Base-by-base conservation (phyloP, 768 basidiomycete genomes). In the Inosperma sp. region DNA sequence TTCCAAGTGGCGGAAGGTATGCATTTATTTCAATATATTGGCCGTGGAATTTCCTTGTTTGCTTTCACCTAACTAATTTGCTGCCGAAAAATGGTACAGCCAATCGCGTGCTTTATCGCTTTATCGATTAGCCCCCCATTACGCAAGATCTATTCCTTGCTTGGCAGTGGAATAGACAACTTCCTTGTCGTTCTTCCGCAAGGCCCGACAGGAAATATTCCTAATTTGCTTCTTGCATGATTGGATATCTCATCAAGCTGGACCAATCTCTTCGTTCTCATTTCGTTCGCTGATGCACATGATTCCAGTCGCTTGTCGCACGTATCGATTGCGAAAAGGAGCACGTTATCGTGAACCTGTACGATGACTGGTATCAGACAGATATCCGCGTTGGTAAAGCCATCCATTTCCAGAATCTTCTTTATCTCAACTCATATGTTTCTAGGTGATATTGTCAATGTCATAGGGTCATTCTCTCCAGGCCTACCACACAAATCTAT, bases 371-470 rank as follows among this genome's bases (percentile, higher is more conserved):
- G 92, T 71, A 75, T 5, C 68, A 77, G 17, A 78, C 83, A 7
- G 79, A 83, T 40, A 69, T 89, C 43, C 75, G 75, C 7, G 57
- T 70, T 54, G 86, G 88, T 88, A 57, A 7, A 73, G n/a, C n/a
- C n/a, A n/a, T n/a, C n/a, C n/a, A n/a, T n/a, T n/a, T n/a, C n/a
- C n/a, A n/a, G n/a, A n/a, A n/a, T n/a, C n/a, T n/a, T n/a, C n/a
- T n/a, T n/a, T n/a, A n/a, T 17, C 25, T 25, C 30, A 52, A n/a
- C 54, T n/a, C 16, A 31, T 31, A 39, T 44, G 33, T 39, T 9
- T 17, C 31, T 43, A 88, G 92, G 86, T 55, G 94, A 98, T 63
- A 77, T 75, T 30, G 69, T 94, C 55, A 95, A 95, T 64, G 72
- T 92, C 44, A 72, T 95, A 30, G 88, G 88, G 2, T 39, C 66